Base-by-base conservation (phyloP, 2,329 filamentous ascomycete species). In the Neonectria sp. region DNA sequence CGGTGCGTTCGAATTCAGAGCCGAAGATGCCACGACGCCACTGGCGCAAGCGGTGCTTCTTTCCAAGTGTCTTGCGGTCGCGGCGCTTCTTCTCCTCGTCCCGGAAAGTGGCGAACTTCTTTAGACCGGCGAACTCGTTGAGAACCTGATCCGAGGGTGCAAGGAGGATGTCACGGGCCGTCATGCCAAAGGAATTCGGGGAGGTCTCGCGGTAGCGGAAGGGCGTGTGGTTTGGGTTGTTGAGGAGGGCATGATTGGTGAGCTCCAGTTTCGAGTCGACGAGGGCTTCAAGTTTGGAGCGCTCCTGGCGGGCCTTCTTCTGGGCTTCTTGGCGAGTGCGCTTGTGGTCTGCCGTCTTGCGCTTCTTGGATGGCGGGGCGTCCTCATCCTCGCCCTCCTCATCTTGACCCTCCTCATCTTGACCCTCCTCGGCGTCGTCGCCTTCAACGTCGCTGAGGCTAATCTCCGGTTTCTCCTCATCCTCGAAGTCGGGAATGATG, bases 171-270 rank as follows among this genome's bases (percentile, higher is more conserved):
- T 99, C 96, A 68, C 91, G 89, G 1, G 95, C 86, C 0, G 94
- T 97, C 77, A 99, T 90, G 65, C 96, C 96, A 78, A 97, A 99
- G 13, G 92, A 90, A 62, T 92, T 92, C 1, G 96, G 95, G 0
- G 94, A 97, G 2, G 95, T 97, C 79, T 98, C 95, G 76, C 96
- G 93, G 85, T 99, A 99, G 63, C 93, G 92, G 89, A 99, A 99
- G 72, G 75, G 69, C 17, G 73, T 71, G 31, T 71, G 65, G 48
- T 60, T 58, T 27, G 73, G 73, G 61, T 76, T 68, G 56, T 84
- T 85, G 51, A 88, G 88, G 60, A 89, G 86, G 57, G 90, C 83
- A 24, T 90, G 89, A 69, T 90, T 83, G 65, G 94, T 91, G 64
- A 97, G 86, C 71, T 94, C 89, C 75, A 98, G 88, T 77, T 92